phyloP scores from a whole-genome alignment of 441 rosid genomes.

The Euphorbia schlechtendalii region DNA sequence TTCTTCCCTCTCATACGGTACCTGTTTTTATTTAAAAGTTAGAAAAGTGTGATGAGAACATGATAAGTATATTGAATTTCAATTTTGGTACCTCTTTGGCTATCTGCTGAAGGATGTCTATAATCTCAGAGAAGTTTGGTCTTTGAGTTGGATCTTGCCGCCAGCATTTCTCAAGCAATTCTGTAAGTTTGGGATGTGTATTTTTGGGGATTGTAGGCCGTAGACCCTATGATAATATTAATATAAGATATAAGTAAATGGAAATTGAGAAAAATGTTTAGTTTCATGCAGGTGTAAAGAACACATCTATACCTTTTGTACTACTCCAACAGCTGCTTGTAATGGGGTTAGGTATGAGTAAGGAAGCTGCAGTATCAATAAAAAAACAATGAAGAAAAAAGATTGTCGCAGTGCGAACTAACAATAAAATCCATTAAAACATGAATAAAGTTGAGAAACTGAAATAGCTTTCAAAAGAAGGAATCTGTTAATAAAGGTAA shows the following conservation, averaged over 20 bases:
- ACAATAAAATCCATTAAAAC: neutral
- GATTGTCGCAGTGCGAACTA: neutral
- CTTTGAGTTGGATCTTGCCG: conserved; percentile 67
- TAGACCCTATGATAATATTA: conserved; percentile 41
- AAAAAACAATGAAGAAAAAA: neutral
- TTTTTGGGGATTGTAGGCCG: conserved; percentile 83
- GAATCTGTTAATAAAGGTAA: neutral
- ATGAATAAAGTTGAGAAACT: neutral
- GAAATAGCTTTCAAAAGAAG: neutral
- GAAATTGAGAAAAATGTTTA: conserved; percentile 6
- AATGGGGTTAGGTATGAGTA: conserved; percentile 77
- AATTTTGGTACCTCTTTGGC: conserved; percentile 54
- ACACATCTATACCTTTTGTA: conserved; percentile 59
- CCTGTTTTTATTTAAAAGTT: conserved; percentile 30
- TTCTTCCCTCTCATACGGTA: conserved; percentile 44
- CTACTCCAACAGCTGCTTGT: no score
- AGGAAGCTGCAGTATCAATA: conserved; percentile 56
- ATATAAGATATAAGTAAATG: neutral
- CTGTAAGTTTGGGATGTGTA: conserved; percentile 60
- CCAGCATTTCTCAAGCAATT: conserved; percentile 89
- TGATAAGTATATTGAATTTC: conserved; percentile 2
- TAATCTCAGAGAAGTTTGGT: conserved; percentile 71
- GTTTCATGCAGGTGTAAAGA: conserved; percentile 3
- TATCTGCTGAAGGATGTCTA: conserved; percentile 55
- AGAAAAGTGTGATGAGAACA: neutral